Base-by-base conservation (phyloP, 2,329 filamentous ascomycete genomes). In the Cladosporium sp. region DNA sequence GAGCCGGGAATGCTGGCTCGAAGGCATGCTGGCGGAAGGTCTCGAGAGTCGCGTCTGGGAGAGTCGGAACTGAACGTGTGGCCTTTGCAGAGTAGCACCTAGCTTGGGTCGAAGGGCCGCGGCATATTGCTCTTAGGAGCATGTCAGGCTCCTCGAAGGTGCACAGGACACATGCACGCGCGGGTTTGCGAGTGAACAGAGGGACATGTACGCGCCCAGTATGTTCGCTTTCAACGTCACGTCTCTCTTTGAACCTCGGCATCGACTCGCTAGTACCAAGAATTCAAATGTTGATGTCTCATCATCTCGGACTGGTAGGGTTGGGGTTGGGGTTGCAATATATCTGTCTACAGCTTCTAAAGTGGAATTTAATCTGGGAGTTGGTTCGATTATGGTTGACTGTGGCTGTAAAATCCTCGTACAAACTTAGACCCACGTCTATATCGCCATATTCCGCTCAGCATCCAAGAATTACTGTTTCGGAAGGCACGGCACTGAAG, bases 21-120 rank as follows among this genome's bases (percentile, higher is more conserved):
- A 89, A 88, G 39, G 83, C 87, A 39, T 77, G 69, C n/a, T 80
- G 69, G 28, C 81, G 83, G 72, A 91, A 91, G 16, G 70, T 74
- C 18, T 73, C 70, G 36, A 78, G 54, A n/a, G 68, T 67, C 51
- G 67, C 68, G 65, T 75, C 69, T 16, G 66, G 51, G 3, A 78
- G 69, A 14, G 66, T 65, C 14, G 67, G 65, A 6, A 78, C 71
- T 14, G 43, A 6, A 14, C 65, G 58, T 36, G 65, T 68, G 25
- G 54, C 23, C 56, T 46, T 58, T 1, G 56, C 28, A 4, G 56
- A 54, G 8, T 54, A 32, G 28, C 51, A 21, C 51, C 51, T 54
- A 54, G 51, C 51, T 28, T 32, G 26, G 51, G 16, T 32, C n/a
- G 51, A 30, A 21, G 28, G 8, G 51, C 26, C 26, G 16, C 51